Evolutionary conservation across 257 asterid genomes (phyloP).

Genomic region (Lycium ferocissimum): DNA sequence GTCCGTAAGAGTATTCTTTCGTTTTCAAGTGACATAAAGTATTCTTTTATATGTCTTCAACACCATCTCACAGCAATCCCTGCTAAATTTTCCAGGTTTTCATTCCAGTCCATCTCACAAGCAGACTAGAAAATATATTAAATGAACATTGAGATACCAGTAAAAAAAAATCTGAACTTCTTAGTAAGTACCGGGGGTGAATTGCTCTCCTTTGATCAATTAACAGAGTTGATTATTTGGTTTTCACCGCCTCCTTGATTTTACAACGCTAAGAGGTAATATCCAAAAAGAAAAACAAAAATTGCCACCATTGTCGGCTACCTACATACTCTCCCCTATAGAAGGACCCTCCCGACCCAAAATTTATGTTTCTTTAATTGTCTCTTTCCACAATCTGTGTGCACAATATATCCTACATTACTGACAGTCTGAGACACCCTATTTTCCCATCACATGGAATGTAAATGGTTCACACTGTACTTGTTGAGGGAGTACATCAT

Average conservation of each 20-base stretch:
- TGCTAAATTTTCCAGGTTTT: neutral
- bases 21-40: neutral
- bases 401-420: neutral
- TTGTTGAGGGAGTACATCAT: neutral
- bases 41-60: neutral
- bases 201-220: slow-evolving; percentile 1
- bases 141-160: neutral
- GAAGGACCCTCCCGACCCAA: no score
- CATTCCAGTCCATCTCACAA: neutral
- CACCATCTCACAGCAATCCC: neutral
- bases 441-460: neutral
- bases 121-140: neutral
- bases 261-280: neutral
- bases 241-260: neutral
- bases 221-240: neutral
- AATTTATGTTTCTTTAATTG: neutral
- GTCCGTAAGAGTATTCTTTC: neutral
- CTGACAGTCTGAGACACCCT: neutral
- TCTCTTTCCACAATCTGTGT: neutral
- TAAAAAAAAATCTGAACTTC: neutral
- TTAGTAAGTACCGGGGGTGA: neutral
- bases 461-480: neutral
- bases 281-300: no score
- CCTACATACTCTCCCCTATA: no score
- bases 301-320: no score